Evolutionary conservation across 2,329 filamentous ascomycete species (phyloP).

Genomic region (Metarhizium sp.): DNA sequence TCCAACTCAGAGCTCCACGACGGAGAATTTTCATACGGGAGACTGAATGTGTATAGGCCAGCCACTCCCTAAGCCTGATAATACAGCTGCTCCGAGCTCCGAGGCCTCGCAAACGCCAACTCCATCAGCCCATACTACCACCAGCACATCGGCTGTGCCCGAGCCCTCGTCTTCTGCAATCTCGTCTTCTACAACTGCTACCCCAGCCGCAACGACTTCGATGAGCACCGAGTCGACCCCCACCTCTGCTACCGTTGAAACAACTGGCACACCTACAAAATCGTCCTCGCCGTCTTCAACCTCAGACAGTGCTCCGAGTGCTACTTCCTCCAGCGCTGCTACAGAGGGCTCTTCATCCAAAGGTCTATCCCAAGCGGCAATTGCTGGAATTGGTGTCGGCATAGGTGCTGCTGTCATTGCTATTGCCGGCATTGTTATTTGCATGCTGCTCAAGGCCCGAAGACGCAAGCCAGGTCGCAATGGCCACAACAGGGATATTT

Average conservation of each 20-base stretch:
- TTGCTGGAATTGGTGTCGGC: slow-evolving; percentile 41
- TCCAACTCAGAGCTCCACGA: too few species aligned
- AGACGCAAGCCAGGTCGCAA: slow-evolving; percentile 10
- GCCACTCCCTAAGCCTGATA: neutral
- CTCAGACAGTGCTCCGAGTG: slow-evolving; percentile 3
- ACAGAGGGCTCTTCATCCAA: slow-evolving; percentile 2
- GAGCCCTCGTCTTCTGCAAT: too few species aligned
- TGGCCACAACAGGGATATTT: slow-evolving; percentile 32
- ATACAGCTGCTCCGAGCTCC: neutral
- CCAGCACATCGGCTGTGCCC: neutral
- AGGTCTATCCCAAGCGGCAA: slow-evolving; percentile 32
- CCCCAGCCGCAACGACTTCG: neutral
- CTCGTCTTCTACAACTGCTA: neutral
- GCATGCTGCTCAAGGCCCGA: slow-evolving; percentile 24
- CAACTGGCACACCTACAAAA: slow-evolving; percentile 5
- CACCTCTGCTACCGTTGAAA: neutral
- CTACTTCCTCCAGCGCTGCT: slow-evolving; percentile 4
- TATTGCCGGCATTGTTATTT: slow-evolving; percentile 28
- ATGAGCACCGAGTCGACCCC: neutral
- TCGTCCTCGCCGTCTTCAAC: slow-evolving; percentile 4
- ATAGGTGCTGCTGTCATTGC: slow-evolving; percentile 32
- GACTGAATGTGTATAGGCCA: neutral
- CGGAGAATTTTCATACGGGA: neutral
- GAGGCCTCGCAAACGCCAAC: slow-evolving; percentile 1
- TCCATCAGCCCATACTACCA: neutral